Evolutionary conservation across 352 stramenopile genomes (phyloP).

Genomic region (Phytopythium chamaehyphon): DNA sequence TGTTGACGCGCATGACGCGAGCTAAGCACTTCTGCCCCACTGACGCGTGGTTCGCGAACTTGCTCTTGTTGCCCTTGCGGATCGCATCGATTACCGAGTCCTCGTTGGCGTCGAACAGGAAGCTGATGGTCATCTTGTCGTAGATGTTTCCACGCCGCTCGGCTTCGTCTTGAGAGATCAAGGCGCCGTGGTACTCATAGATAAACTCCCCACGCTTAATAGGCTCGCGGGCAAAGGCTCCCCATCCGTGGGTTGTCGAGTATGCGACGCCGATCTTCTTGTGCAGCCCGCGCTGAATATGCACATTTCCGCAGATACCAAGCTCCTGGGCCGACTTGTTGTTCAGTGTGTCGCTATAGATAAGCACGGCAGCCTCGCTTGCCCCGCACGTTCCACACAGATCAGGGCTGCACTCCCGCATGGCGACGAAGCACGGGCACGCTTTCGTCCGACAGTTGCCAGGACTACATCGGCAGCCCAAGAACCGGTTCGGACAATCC

Average conservation of each 20-base stretch:
- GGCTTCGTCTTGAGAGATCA: conserved; percentile 67
- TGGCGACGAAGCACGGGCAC: conserved; percentile 55
- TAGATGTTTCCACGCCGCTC: conserved; percentile 80
- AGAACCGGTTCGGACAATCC: conserved; percentile 66
- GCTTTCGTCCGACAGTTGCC: conserved; percentile 63
- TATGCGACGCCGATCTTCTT: conserved; percentile 60
- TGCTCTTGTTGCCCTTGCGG: conserved; percentile 92
- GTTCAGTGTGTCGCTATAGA: conserved; percentile 33
- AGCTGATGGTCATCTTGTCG: conserved; percentile 83
- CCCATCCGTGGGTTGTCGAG: conserved; percentile 62
- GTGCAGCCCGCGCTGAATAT: conserved; percentile 49
- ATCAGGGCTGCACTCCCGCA: conserved; percentile 57
- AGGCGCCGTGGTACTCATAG: conserved; percentile 61
- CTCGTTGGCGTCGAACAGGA: conserved; percentile 90
- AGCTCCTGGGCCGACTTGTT: conserved; percentile 37
- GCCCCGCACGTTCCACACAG: conserved; percentile 54
- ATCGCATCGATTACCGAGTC: conserved; percentile 90
- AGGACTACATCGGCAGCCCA: conserved; percentile 45
- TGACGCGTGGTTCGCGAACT: conserved; percentile 83
- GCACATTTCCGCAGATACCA: conserved; percentile 68
- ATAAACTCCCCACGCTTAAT: conserved; percentile 69
- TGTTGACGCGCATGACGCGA: conserved; percentile 77
- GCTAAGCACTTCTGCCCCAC: conserved; percentile 74
- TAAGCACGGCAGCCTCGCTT: conserved; percentile 43
- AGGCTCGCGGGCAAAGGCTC: conserved; percentile 50